Base-by-base conservation (phyloP, 176 grass and related monocot species). In the Eleusine coracana region DNA sequence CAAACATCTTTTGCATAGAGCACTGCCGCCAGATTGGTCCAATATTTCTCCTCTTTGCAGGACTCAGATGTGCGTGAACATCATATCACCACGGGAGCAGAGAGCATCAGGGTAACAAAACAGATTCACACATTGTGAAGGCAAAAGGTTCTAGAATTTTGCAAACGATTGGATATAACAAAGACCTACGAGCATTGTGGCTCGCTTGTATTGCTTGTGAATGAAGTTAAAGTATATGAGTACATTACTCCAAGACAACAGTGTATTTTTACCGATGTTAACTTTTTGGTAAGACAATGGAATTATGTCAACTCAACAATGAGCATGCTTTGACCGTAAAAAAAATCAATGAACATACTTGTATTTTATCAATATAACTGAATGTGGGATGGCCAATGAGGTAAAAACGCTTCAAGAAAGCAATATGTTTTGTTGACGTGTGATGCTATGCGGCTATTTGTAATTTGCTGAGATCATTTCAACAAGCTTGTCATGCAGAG, bases 381-480 rank as follows among this genome's bases (percentile, higher is more conserved):
- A 66, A 79, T 56, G 37, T 15, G 7, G 61, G 40, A 71, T 29
- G 23, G 37, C 48, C 3, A 48, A 59, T 8, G 16, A 37, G 27
- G 20, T 76, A 76, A 75, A 45, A 27, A 55, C 20, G 63, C 11
- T 25, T 31, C 2, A 21, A 38, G 42, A 79, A 72, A 17, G n/a
- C 40, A 68, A 68, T 23, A 4, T 66, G 66, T 21, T 23, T 7
- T 66, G 73, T 21, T 72, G 25, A 28, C 60, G 48, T 82, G n/a
- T 51, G 59, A 29, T 82, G 17, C n/a, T 52, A 61, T 23, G 49
- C 51, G 46, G 3, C 84, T 86, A 90, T 25, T 55, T 64, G 25
- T 80, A 70, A 87, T 92, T 77, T 75, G 82, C 87, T 62, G 91
- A 92, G 54, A 96, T 96, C 73, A 99, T 83, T 68, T 93, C 87